phyloP scores from a whole-genome alignment of 768 basidiomycete species.

The Calocybe cyanea region DNA sequence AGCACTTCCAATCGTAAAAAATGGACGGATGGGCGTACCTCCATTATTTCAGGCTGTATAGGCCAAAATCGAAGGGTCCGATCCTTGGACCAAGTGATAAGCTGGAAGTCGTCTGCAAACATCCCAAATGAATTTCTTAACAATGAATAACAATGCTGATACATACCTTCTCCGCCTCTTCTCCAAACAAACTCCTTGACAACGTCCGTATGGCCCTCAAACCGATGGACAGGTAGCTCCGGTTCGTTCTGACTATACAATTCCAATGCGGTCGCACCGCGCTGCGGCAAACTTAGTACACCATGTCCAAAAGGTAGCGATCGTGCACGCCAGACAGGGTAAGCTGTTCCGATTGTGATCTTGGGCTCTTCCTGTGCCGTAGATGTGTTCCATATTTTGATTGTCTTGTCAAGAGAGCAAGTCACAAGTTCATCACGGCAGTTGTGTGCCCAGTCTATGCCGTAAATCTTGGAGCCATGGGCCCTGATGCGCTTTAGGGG shows the following conservation, averaged over 20 bases:
- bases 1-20: background rate
- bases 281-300: conserved; percentile 81
- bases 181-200: conserved; percentile 99
- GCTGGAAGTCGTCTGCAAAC: conserved; percentile 47
- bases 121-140: no score
- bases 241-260: conserved; percentile 59
- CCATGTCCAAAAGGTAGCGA: conserved; percentile 91
- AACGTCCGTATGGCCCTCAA: conserved; percentile 88
- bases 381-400: conserved; percentile 77
- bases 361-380: conserved; percentile 31
- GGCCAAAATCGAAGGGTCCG: conserved; percentile 91
- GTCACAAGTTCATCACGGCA: conserved; percentile 80
- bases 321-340: conserved; percentile 94
- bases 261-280: conserved; percentile 79
- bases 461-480: conserved; percentile 92
- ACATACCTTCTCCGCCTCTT: conserved; percentile 51
- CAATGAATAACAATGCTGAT: no score
- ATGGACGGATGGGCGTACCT: conserved; percentile 37
- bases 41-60: conserved; percentile 63
- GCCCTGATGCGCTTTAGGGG: conserved; percentile 73
- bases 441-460: conserved; percentile 92
- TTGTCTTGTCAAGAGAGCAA: conserved; percentile 90
- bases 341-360: conserved; percentile 61
- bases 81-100: conserved; percentile 80
- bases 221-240: conserved; percentile 59